A percentile compares a stretch with the other conserved stretches of the same genome.
Conservation (phyloP, 2,329 filamentous ascomycete species). For the Scolecobasidium constrictum region DNA sequence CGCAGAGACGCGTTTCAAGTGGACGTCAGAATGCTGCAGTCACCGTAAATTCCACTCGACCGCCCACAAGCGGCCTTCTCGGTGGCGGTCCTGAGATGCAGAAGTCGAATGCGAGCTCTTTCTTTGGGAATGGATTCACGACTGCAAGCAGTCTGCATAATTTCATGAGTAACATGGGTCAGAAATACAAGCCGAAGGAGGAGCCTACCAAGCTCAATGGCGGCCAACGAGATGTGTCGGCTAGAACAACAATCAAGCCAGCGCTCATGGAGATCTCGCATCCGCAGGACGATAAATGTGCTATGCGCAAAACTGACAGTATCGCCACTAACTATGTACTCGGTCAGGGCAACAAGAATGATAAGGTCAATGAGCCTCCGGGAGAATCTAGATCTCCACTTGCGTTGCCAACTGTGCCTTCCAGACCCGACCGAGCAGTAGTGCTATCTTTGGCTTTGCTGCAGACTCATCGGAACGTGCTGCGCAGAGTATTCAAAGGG, state of each 20-base stretch:
- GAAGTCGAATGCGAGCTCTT: background rate
- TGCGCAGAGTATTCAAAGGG: constrained; percentile 38
- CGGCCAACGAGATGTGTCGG: background rate
- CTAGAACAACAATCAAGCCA: too few species aligned
- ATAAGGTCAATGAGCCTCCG: background rate
- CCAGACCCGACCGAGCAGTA: constrained; percentile 24
- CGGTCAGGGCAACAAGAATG: background rate
- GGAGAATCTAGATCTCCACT: background rate
- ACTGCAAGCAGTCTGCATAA: constrained; percentile 33
- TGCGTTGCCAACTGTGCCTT: background rate
- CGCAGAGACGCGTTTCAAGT: too few species aligned
- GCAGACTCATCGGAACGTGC: constrained; percentile 32
- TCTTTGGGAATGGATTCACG: constrained; percentile 21
- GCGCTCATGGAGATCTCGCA: too few species aligned
- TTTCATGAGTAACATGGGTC: constrained; percentile 32
- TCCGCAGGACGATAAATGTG: too few species aligned
- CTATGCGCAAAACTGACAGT: too few species aligned
- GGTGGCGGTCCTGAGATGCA: background rate
- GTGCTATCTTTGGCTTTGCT: constrained; percentile 42
- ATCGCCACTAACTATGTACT: background rate
- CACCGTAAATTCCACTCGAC: too few species aligned
- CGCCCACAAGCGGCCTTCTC: too few species aligned
- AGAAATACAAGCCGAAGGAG: background rate
- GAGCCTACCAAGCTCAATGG: background rate
- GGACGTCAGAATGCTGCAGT: too few species aligned